A percentile compares a stretch with the other conserved stretches of the same genome.
Conservation (phyloP, 2,329 filamentous ascomycete species). For the Zasmidium angulare region DNA sequence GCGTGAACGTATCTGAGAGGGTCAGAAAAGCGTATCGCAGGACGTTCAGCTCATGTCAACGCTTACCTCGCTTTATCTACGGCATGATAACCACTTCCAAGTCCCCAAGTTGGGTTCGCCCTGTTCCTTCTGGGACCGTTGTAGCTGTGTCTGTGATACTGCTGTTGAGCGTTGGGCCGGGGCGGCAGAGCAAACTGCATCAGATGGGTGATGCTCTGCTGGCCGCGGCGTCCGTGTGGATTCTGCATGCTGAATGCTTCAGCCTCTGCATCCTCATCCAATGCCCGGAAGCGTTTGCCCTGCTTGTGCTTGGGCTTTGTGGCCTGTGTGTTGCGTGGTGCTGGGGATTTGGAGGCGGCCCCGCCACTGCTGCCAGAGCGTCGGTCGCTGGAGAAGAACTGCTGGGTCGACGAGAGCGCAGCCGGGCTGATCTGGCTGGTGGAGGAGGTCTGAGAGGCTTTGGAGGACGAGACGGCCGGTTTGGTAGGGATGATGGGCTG, state of each 20-base stretch:
- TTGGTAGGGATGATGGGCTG: slow-evolving; percentile 36
- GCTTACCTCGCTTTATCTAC: slow-evolving; percentile 81
- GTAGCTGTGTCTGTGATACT: slow-evolving; percentile 38
- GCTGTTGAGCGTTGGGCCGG: slow-evolving; percentile 62
- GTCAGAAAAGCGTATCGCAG: slow-evolving; percentile 14
- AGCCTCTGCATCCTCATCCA: slow-evolving; percentile 84
- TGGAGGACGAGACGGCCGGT: slow-evolving; percentile 41
- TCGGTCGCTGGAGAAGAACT: slow-evolving; percentile 44
- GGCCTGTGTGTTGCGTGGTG: slow-evolving; percentile 73
- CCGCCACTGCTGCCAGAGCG: slow-evolving; percentile 34
- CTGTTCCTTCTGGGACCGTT: slow-evolving; percentile 42
- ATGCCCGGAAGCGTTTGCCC: slow-evolving; percentile 66
- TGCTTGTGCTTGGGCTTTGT: slow-evolving; percentile 80
- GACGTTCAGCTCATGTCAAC: slow-evolving; percentile 4
- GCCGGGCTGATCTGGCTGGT: slow-evolving; percentile 42
- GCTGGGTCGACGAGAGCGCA: slow-evolving; percentile 41
- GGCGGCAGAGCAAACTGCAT: slow-evolving; percentile 86
- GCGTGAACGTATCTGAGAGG: slow-evolving; percentile 75
- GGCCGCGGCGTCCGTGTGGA: slow-evolving; percentile 68
- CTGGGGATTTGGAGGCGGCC: slow-evolving; percentile 28
- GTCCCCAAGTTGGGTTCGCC: slow-evolving; percentile 76
- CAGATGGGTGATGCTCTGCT: slow-evolving; percentile 94
- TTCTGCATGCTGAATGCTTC: slow-evolving; percentile 52
- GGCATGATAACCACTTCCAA: slow-evolving; percentile 85
- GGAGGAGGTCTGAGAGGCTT: slow-evolving; percentile 33